These are phyloP conservation scores for Odontarrhena argentea DNA, from an alignment of 345 rosid genomes.

Conservation along the genomic window DNA sequence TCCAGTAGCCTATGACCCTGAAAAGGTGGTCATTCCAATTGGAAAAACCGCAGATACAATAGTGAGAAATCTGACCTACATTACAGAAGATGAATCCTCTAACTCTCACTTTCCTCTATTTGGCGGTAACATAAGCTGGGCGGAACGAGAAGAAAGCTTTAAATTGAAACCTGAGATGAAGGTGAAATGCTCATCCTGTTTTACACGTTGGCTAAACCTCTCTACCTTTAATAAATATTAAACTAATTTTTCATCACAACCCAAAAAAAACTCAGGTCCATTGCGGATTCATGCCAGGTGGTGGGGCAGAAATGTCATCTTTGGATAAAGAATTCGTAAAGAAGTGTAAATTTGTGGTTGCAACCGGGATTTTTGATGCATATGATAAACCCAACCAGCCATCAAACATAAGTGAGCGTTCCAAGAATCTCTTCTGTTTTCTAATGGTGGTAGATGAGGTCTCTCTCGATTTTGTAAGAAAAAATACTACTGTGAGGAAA, in stretches of 20 bases:
- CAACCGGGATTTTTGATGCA: slow-evolving; percentile 92
- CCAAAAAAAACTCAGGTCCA: slow-evolving; percentile 56
- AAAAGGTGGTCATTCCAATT: slow-evolving; percentile 65
- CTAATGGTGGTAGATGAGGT: slow-evolving; percentile 89
- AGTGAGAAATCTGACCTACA: slow-evolving; percentile 60
- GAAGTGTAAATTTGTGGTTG: slow-evolving; percentile 87
- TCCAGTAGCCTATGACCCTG: slow-evolving; percentile 66
- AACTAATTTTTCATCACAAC: slow-evolving; percentile 16
- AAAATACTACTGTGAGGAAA: slow-evolving; percentile 63
- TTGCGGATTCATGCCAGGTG: slow-evolving; percentile 81
- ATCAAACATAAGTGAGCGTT: slow-evolving; percentile 70
- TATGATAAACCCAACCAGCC: slow-evolving; percentile 94
- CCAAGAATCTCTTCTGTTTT: slow-evolving; percentile 85
- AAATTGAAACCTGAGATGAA: slow-evolving; percentile 70
- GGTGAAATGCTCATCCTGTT: slow-evolving; percentile 43
- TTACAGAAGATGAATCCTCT: slow-evolving; percentile 60
- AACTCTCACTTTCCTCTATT: slow-evolving; percentile 63
- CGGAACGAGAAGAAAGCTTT: slow-evolving; percentile 76
- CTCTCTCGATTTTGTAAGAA: slow-evolving; percentile 63
- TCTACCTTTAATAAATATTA: background rate
- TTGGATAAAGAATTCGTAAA: slow-evolving; percentile 62
- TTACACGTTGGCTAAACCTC: background rate
- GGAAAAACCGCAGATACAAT: slow-evolving; percentile 57
- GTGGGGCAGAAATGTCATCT: slow-evolving; percentile 87
- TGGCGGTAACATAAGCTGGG: slow-evolving; percentile 91